These are phyloP conservation scores for Grosmannia penicillata DNA, from an alignment of 2,329 filamentous ascomycete species.

Conservation along the genomic window DNA sequence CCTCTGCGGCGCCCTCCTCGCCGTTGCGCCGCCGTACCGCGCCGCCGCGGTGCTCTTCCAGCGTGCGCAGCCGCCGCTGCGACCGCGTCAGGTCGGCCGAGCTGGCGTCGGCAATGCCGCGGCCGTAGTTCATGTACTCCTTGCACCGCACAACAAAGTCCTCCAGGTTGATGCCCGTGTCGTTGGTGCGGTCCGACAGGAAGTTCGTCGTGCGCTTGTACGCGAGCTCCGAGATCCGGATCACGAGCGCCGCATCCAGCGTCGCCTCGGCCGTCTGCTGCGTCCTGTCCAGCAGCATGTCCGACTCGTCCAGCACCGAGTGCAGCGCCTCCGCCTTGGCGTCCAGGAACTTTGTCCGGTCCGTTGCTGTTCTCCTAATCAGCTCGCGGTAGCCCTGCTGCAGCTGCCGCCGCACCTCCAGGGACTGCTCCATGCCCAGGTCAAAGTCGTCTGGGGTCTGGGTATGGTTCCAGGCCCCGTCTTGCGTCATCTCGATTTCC, in stretches of 20 bases:
- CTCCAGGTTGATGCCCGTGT: slow-evolving; percentile 71
- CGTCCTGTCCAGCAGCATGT: slow-evolving; percentile 50
- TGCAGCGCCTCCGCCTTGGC: slow-evolving; percentile 49
- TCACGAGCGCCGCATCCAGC: slow-evolving; percentile 75
- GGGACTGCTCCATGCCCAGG: slow-evolving; percentile 74
- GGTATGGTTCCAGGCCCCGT: slow-evolving; percentile 11
- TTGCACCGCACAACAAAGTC: slow-evolving; percentile 87
- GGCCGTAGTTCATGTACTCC: slow-evolving; percentile 63
- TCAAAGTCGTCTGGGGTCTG: slow-evolving; percentile 26
- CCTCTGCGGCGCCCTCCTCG: slow-evolving; percentile 26
- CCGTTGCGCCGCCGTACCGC: slow-evolving; percentile 21
- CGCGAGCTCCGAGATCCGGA: slow-evolving; percentile 65
- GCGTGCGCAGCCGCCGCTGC: slow-evolving; percentile 31
- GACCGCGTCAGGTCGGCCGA: slow-evolving; percentile 35
- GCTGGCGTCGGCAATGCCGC: slow-evolving; percentile 36
- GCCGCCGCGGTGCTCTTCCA: too few relatives aligned
- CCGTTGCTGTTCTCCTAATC: slow-evolving; percentile 42
- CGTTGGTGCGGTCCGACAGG: slow-evolving; percentile 50
- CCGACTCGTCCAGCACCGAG: slow-evolving; percentile 50
- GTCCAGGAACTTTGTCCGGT: slow-evolving; percentile 57
- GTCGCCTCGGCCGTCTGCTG: slow-evolving; percentile 84
- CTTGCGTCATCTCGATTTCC: slow-evolving; percentile 13
- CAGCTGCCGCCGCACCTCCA: slow-evolving; percentile 55
- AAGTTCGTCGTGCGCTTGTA: slow-evolving; percentile 65
- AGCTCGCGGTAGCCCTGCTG: slow-evolving; percentile 24